Evolutionary conservation across 768 basidiomycete species (phyloP), one percentile per base, ranked within the genome.

Genomic region (Suillus bovinus): DNA sequence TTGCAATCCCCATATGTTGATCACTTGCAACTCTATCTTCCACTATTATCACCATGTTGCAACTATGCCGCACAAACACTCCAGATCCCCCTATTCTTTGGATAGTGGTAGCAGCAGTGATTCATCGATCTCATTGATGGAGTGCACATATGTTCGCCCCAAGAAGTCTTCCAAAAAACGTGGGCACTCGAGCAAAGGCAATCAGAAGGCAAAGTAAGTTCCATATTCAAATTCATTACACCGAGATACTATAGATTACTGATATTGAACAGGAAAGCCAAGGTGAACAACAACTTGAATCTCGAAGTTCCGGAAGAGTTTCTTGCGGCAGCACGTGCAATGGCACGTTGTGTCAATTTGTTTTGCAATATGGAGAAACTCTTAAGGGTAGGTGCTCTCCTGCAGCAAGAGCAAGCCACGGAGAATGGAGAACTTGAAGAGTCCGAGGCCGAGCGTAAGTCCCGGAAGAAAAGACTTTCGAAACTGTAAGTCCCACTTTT

Each of bases 311-410:
- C n/a, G n/a, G n/a, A n/a, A n/a, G n/a, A n/a, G n/a, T n/a, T 3
- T 3, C 46, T 49, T 2, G 24, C 14, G 0, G 59, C 59, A 17
- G 59, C 47, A 29, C 34, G 17, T 60, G 47, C 59, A 1, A 52
- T 60, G 11, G 22, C 59, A 52, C 8, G 16, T 36, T 60, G 59
- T 7, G 24, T 38, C 0, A 14, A 60, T 33, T 5, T 60, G 4
- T 60, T 60, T 27, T 60, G 59, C 31, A 60, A 60, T 2, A 34
- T 52, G 0, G 34, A 60, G 10, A 60, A 60, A 17, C 34, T 60
- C 9, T 8, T 60, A 22, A 31, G 38, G 27, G 59, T 60, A 20
- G 59, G 31, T 17, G 1, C 50, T 0, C 42, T 41, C 6, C 8
- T 50, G 1, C 17, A 31, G 24, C 59, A 60, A 24, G 59, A 60